Percentiles rank a stretch among this genome's conserved stretches.
These are phyloP conservation scores for Hirsutella minnesotensis DNA, from an alignment of 2,329 filamentous ascomycete genomes.

Conservation along the genomic window DNA sequence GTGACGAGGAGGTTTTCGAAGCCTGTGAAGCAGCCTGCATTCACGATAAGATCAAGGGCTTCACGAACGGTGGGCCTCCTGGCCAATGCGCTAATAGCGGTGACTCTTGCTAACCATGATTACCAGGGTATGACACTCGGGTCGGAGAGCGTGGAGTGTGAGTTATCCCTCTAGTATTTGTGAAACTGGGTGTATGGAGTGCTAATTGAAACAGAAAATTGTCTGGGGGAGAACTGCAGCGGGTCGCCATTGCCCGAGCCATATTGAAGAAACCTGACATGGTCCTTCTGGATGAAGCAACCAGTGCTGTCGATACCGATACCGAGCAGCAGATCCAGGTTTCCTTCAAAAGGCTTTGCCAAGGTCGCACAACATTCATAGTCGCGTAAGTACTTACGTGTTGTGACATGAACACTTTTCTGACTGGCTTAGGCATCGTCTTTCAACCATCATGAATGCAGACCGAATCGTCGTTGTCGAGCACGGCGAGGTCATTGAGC, in stretches of 20 bases:
- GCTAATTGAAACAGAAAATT: conserved; percentile 32
- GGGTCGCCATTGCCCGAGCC: conserved; percentile 57
- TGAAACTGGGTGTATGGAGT: background rate
- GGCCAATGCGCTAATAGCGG: too few species aligned
- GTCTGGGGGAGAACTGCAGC: conserved; percentile 55
- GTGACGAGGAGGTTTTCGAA: conserved; percentile 41
- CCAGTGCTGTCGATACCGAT: conserved; percentile 62
- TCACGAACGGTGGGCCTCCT: conserved; percentile 31
- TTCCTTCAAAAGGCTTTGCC: conserved; percentile 44
- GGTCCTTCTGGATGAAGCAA: conserved; percentile 68
- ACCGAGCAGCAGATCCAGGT: conserved; percentile 57
- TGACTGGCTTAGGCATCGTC: conserved; percentile 39
- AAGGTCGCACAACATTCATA: conserved; percentile 53
- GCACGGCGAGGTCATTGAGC: conserved; percentile 50
- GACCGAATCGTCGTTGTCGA: conserved; percentile 56
- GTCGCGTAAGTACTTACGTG: conserved; percentile 37
- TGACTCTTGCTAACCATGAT: background rate
- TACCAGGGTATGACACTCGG: conserved; percentile 33
- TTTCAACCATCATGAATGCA: conserved; percentile 61
- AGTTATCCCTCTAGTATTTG: conserved; percentile 12
- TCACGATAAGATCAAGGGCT: conserved; percentile 44
- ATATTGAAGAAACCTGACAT: conserved; percentile 65
- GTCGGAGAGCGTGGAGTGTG: conserved; percentile 39
- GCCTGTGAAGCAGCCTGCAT: conserved; percentile 44
- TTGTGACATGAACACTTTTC: background rate